Conservation (phyloP, 495 filamentous ascomycete species). For the Antarctomyces pellizariae region DNA sequence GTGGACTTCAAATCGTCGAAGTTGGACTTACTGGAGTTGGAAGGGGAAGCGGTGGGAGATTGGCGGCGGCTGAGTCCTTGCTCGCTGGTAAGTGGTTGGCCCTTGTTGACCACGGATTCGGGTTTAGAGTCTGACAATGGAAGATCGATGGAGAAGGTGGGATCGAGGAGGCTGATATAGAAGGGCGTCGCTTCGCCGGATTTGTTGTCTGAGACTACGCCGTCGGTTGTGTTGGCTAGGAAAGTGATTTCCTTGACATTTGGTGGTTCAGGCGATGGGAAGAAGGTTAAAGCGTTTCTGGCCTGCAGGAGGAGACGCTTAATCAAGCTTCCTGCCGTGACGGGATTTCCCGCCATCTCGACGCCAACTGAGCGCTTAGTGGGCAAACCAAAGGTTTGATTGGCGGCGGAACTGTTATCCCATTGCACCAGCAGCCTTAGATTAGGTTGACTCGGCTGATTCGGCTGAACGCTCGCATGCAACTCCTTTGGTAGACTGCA, state of each 20-base stretch:
- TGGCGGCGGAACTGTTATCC: slow-evolving; percentile 37
- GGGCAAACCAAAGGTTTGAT: slow-evolving; percentile 11
- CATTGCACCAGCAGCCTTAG: slow-evolving; percentile 63
- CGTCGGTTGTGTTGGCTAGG: slow-evolving; percentile 66
- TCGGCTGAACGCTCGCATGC: slow-evolving; percentile 33
- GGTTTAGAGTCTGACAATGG: too few species aligned
- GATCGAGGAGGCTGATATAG: slow-evolving; percentile 34
- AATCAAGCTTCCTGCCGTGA: slow-evolving; percentile 15
- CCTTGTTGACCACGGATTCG: too few species aligned
- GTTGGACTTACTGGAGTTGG: too few species aligned
- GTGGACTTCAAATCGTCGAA: slow-evolving; percentile 25
- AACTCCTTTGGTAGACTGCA: slow-evolving; percentile 60
- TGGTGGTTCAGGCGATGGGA: slow-evolving; percentile 38
- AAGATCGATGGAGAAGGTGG: too few species aligned
- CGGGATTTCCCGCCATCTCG: slow-evolving; percentile 13
- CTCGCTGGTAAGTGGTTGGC: too few species aligned
- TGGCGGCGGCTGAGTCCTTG: too few species aligned
- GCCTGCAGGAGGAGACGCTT: slow-evolving; percentile 10
- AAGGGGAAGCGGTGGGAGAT: too few species aligned
- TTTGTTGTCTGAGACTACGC: slow-evolving; percentile 29
- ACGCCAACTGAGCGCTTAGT: slow-evolving; percentile 6
- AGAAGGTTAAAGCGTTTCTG: slow-evolving; percentile 17
- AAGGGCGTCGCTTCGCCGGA: slow-evolving; percentile 48
- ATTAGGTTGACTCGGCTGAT: slow-evolving; percentile 39
- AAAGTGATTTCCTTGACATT: slow-evolving; percentile 45